phyloP scores from a whole-genome alignment of 805 yeast species.

The Torulaspora quercuum region DNA sequence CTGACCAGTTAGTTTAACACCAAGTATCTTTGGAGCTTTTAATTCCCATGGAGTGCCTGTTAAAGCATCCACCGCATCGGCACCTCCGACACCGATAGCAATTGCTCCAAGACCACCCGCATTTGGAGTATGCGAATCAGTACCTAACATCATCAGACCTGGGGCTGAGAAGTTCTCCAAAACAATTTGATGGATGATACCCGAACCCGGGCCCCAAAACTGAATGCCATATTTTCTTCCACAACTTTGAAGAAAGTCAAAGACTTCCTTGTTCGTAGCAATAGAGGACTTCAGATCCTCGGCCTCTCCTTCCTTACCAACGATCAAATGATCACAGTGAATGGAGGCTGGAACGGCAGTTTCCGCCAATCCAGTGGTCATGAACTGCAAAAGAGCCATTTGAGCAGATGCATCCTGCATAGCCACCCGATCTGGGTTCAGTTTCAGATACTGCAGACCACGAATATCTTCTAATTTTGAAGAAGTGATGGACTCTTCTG shows the following conservation, averaged over 20 bases:
- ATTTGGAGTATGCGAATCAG: slow-evolving; percentile 98
- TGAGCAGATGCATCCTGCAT: slow-evolving; percentile 99
- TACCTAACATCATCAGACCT: slow-evolving; percentile 95
- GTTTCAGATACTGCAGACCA: slow-evolving; percentile 86
- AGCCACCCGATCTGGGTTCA: slow-evolving; percentile 96
- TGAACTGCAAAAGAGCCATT: slow-evolving; percentile 97
- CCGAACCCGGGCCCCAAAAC: slow-evolving; percentile 99
- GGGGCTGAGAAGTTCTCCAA: slow-evolving; percentile 96
- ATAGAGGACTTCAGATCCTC: slow-evolving; percentile 77
- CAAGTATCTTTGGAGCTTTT: slow-evolving; percentile 92
- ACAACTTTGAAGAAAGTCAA: slow-evolving; percentile 88
- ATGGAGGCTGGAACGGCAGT: slow-evolving; percentile 94
- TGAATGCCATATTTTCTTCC: slow-evolving; percentile 94
- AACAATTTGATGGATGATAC: slow-evolving; percentile 97
- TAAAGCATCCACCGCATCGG: slow-evolving; percentile 97
- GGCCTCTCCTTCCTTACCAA: slow-evolving; percentile 90
- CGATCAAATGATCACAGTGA: slow-evolving; percentile 97
- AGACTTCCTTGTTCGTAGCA: slow-evolving; percentile 87
- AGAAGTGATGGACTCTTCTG: slow-evolving; percentile 71
- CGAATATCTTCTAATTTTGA: slow-evolving; percentile 56
- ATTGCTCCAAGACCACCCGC: slow-evolving; percentile 99
- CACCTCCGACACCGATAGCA: slow-evolving; percentile 99
- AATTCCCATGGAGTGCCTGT: slow-evolving; percentile 99
- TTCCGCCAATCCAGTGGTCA: slow-evolving; percentile 87
- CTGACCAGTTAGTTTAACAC: slow-evolving; percentile 87